A percentile compares a stretch with the other conserved stretches of the same genome.
phyloP scores from a whole-genome alignment of 371 early-diverging fungal species.

The Mucor indicus region DNA sequence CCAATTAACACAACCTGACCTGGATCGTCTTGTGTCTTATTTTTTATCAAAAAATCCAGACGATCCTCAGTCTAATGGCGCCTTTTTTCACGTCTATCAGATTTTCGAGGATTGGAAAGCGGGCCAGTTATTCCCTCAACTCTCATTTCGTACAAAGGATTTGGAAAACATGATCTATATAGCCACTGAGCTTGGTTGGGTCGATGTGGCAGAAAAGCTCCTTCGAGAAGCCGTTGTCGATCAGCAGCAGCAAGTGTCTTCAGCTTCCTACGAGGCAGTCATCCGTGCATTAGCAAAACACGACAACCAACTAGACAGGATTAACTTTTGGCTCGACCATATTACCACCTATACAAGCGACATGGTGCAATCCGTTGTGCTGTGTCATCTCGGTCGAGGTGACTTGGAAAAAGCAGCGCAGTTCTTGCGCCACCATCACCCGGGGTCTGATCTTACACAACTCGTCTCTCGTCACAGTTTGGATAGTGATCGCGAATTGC shows the following conservation, averaged over 20 bases:
- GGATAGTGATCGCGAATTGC: conserved; percentile 4
- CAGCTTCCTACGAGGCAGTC: conserved; percentile 21
- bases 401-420: conserved; percentile 13
- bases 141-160: conserved; percentile 8
- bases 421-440: conserved; percentile 7
- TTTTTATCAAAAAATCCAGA: conserved; percentile 7
- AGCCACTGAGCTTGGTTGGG: conserved; percentile 7
- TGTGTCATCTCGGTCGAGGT: conserved; percentile 10
- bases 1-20: conserved; percentile 10
- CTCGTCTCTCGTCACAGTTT: background rate
- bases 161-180: conserved; percentile 16
- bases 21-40: conserved; percentile 2
- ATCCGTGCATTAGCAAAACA: conserved; percentile 21
- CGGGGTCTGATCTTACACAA: background rate
- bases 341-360: conserved; percentile 4
- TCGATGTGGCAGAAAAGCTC: conserved; percentile 11
- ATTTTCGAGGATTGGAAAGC: conserved; percentile 17
- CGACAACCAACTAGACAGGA: conserved; percentile 5
- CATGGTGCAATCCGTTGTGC: conserved; percentile 14
- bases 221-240: conserved; percentile 2
- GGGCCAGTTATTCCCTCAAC: conserved; percentile 6
- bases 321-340: conserved; percentile 21
- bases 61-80: background rate
- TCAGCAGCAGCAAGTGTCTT: conserved; percentile 7
- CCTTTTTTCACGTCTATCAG: conserved; percentile 2